Conservation (phyloP, 2,329 filamentous ascomycete species). For the Aureobasidium melanogenum region DNA sequence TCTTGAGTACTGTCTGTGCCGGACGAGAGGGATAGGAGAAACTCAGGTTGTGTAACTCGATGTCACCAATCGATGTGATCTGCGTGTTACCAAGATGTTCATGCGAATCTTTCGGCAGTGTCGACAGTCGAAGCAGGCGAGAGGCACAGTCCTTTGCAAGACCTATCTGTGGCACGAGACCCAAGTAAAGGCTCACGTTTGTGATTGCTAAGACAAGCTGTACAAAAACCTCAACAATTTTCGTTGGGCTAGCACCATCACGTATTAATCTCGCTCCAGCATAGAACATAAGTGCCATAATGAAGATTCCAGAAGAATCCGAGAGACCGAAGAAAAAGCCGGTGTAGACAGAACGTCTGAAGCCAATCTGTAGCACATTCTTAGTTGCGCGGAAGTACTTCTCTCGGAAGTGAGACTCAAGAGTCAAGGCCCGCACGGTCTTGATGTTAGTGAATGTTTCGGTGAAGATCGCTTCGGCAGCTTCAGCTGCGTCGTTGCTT, state of each 20-base stretch:
- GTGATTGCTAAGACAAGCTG: slow-evolving; percentile 77
- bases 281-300: slow-evolving; percentile 74
- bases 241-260: slow-evolving; percentile 41
- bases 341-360: slow-evolving; percentile 56
- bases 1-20: slow-evolving; percentile 46
- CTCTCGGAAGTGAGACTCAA: slow-evolving; percentile 61
- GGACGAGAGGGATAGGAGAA: slow-evolving; percentile 64
- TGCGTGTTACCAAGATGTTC: slow-evolving; percentile 46
- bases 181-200: slow-evolving; percentile 59
- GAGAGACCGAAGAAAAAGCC: slow-evolving; percentile 71
- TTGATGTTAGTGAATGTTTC: slow-evolving; percentile 74
- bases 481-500: slow-evolving; percentile 55
- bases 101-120: slow-evolving; percentile 50
- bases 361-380: slow-evolving; percentile 50
- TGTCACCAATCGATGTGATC: slow-evolving; percentile 39
- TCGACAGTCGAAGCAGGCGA: slow-evolving; percentile 61
- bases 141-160: slow-evolving; percentile 63
- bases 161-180: slow-evolving; percentile 71
- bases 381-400: slow-evolving; percentile 51
- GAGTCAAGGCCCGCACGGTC: slow-evolving; percentile 64
- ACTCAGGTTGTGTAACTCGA: slow-evolving; percentile 52
- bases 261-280: slow-evolving; percentile 63
- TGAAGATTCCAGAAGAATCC: slow-evolving; percentile 61
- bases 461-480: slow-evolving; percentile 53
- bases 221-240: slow-evolving; percentile 67